A percentile compares a stretch with the other conserved stretches of the same genome.
Evolutionary conservation across 768 basidiomycete species (phyloP).

Genomic region (Asterophora parasitica): DNA sequence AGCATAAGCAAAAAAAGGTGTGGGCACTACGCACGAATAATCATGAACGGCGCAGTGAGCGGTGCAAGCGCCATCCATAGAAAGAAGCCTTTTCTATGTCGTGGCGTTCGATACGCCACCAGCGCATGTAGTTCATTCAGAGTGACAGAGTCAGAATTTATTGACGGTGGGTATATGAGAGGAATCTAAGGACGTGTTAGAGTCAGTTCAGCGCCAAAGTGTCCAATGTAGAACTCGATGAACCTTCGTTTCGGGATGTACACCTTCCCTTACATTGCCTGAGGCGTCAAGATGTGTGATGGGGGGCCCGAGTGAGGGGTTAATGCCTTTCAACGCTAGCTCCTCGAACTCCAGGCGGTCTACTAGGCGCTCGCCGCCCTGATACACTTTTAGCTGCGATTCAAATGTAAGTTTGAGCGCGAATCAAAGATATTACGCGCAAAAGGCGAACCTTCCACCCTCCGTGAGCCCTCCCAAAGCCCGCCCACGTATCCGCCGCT

Average conservation of each 20-base stretch:
- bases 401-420: background rate
- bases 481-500: conserved; percentile 54
- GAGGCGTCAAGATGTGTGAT: conserved; percentile 23
- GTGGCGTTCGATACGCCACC: conserved; percentile 51
- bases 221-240: background rate
- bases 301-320: conserved; percentile 63
- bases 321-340: conserved; percentile 65
- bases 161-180: conserved; percentile 53
- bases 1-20: background rate
- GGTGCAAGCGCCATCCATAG: conserved; percentile 65
- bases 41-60: conserved; percentile 68
- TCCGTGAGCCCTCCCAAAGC: conserved; percentile 63
- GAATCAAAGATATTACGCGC: background rate
- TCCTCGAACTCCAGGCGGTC: conserved; percentile 81
- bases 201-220: background rate
- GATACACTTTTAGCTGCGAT: conserved; percentile 52
- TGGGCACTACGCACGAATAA: conserved; percentile 56
- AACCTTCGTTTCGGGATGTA: conserved; percentile 13
- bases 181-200: conserved; percentile 46
- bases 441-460: conserved; percentile 63
- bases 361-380: conserved; percentile 60
- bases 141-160: conserved; percentile 28
- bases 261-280: conserved; percentile 15
- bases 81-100: conserved; percentile 61
- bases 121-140: conserved; percentile 47